Evolutionary conservation across 306 rosid genomes (phyloP), one percentile per base, ranked within the genome.

Genomic region (Gastrolobium villosum): DNA sequence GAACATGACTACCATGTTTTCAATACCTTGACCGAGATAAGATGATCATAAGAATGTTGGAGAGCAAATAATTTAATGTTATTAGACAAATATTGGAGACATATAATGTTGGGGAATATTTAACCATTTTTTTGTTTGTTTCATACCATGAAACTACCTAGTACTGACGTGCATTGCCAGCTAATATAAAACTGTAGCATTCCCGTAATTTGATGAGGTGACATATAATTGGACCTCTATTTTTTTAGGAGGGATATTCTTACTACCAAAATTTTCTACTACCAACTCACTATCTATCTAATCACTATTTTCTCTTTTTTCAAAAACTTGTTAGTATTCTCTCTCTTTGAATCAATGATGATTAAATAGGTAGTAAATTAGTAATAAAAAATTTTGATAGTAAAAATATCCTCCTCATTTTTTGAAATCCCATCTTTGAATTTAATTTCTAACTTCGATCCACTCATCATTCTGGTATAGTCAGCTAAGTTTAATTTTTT

Each of bases 401-500:
- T n/a, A n/a, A n/a, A n/a, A n/a, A n/a, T n/a, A n/a, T n/a, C n/a
- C n/a, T n/a, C n/a, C n/a, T n/a, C n/a, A n/a, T n/a, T n/a, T n/a
- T 20, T 20, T 20, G 5, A 31, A 8, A 5, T 26, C 13, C 36
- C 36, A 30, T 66, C 40, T 45, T 5, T 68, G 14, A 20, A 20
- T 20, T 20, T 20, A 57, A 46, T 46, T 48, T 68, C 59, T 46
- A 35, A n/a, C 57, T 32, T 32, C 1, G 37, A n/a, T 68, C n/a
- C 15, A 49, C 48, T 35, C 46, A 14, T 64, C n/a, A 34, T 35
- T 68, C 10, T 60, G 20, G 48, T 48, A n/a, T 48, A n/a, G 7
- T 28, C n/a, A 3, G 5, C 63, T 54, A 70, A n/a, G 63, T 35
- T 70, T 52, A 8, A 50, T 50, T 70, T 52, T 52, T 36, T 52